Percentiles rank a stretch among this genome's conserved stretches.
Conservation (phyloP, 495 filamentous ascomycete species). For the Corynascus novoguineensis region DNA sequence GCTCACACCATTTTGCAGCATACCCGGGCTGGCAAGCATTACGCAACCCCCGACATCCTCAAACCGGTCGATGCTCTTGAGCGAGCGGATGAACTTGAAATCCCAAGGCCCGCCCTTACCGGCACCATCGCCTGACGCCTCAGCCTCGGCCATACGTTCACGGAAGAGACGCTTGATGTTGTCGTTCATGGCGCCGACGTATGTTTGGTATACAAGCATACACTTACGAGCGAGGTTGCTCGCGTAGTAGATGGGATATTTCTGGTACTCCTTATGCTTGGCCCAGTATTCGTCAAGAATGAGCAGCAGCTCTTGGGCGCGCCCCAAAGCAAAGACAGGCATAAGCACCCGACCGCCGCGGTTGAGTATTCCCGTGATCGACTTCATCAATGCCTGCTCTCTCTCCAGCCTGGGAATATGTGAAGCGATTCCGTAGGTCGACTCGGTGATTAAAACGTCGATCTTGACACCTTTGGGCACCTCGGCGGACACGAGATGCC, state of each 20-base stretch:
- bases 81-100: slow-evolving; percentile 80
- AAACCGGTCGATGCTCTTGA: slow-evolving; percentile 89
- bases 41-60: slow-evolving; percentile 95
- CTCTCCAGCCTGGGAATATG: slow-evolving; percentile 85
- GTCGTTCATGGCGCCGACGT: slow-evolving; percentile 96
- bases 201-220: slow-evolving; percentile 98
- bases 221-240: slow-evolving; percentile 90
- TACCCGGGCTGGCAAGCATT: slow-evolving; percentile 95
- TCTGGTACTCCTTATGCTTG: slow-evolving; percentile 76
- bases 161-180: slow-evolving; percentile 91
- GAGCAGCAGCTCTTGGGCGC: slow-evolving; percentile 87
- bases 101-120: slow-evolving; percentile 90
- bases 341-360: slow-evolving; percentile 88
- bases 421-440: slow-evolving; percentile 88
- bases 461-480: slow-evolving; percentile 80
- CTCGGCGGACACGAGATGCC: slow-evolving; percentile 87
- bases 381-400: slow-evolving; percentile 90
- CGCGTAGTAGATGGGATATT: slow-evolving; percentile 93
- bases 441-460: slow-evolving; percentile 95
- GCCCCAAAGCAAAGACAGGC: slow-evolving; percentile 90
- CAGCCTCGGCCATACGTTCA: slow-evolving; percentile 80
- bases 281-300: slow-evolving; percentile 98
- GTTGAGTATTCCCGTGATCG: slow-evolving; percentile 81
- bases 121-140: slow-evolving; percentile 62
- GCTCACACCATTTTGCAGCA: slow-evolving; percentile 93